Evolutionary conservation across 176 grass and related monocot genomes (phyloP).

Genomic region (Dendrocalamus sinicus): DNA sequence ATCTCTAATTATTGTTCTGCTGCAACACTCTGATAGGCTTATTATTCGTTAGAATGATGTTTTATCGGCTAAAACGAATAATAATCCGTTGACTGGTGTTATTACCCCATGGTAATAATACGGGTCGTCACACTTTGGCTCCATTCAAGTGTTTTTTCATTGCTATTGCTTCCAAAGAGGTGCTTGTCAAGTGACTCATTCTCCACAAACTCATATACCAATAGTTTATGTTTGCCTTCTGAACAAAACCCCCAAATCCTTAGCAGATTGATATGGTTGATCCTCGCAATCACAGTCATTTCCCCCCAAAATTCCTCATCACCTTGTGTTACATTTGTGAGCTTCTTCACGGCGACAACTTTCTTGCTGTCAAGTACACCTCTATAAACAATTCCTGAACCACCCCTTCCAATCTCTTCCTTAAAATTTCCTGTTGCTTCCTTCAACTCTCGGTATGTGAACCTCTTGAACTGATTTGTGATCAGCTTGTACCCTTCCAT

Average conservation of each 20-base stretch:
- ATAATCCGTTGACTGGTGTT: no score
- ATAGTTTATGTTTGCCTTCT: slow-evolving; percentile 47
- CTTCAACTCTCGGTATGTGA: slow-evolving; percentile 63
- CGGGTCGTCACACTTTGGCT: no score
- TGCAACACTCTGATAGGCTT: no score
- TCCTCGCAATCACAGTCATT: slow-evolving; percentile 60
- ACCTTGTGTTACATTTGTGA: slow-evolving; percentile 37
- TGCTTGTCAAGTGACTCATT: slow-evolving; percentile 66
- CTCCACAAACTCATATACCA: slow-evolving; percentile 70
- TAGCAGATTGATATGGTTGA: slow-evolving; percentile 80
- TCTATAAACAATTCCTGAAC: slow-evolving; percentile 60
- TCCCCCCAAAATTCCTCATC: slow-evolving; percentile 73
- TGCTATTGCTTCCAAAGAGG: slow-evolving; percentile 39
- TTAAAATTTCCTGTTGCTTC: slow-evolving; percentile 60
- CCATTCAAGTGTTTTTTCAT: slow-evolving; percentile 41
- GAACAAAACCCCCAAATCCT: slow-evolving; percentile 64
- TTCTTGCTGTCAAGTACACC: slow-evolving; percentile 50
- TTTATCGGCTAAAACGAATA: no score
- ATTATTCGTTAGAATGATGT: no score
- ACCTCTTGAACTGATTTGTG: slow-evolving; percentile 56
- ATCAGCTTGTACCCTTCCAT: slow-evolving; percentile 61
- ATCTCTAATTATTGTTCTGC: no score
- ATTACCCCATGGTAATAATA: no score
- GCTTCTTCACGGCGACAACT: slow-evolving; percentile 67
- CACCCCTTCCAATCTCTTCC: slow-evolving; percentile 68